Conservation (phyloP, 148 eudicot genomes). For the Beta vulgaris region DNA sequence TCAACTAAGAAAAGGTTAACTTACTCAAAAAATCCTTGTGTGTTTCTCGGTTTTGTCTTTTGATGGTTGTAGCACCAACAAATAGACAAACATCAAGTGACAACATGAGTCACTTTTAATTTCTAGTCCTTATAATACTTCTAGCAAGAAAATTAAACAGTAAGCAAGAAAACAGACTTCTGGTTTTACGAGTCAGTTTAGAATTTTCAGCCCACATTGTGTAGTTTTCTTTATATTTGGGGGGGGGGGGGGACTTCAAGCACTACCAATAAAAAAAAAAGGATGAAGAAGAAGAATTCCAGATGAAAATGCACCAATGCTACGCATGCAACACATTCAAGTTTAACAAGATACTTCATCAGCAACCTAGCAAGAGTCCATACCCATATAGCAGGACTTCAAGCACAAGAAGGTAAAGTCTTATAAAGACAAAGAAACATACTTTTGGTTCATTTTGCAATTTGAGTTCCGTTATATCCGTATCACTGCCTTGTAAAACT, state of each 20-base stretch:
- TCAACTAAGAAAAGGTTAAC: not conserved
- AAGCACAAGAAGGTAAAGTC: not conserved
- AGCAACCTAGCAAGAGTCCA: not conserved
- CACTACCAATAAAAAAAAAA: not conserved
- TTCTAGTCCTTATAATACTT: not conserved
- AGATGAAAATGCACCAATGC: not conserved
- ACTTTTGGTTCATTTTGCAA: constrained; percentile 47
- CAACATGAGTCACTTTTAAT: not conserved
- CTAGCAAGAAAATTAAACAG: not conserved
- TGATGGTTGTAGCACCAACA: not conserved
- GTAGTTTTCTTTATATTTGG: no score
- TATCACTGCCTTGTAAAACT: constrained; percentile 32
- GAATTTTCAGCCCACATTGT: not conserved
- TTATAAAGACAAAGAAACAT: constrained; percentile 2
- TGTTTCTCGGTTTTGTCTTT: no score
- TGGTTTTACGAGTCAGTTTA: not conserved
- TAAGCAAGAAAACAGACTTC: not conserved
- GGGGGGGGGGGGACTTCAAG: no score
- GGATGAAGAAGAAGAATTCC: not conserved
- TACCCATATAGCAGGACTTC: not conserved
- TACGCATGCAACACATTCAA: constrained; percentile 9
- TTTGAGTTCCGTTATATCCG: constrained; percentile 26
- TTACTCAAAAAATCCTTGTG: not conserved
- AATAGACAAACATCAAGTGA: not conserved
- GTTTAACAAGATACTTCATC: constrained; percentile 9